Evolutionary conservation across 768 basidiomycete genomes (phyloP).

Genomic region (Mycena capillaripes): DNA sequence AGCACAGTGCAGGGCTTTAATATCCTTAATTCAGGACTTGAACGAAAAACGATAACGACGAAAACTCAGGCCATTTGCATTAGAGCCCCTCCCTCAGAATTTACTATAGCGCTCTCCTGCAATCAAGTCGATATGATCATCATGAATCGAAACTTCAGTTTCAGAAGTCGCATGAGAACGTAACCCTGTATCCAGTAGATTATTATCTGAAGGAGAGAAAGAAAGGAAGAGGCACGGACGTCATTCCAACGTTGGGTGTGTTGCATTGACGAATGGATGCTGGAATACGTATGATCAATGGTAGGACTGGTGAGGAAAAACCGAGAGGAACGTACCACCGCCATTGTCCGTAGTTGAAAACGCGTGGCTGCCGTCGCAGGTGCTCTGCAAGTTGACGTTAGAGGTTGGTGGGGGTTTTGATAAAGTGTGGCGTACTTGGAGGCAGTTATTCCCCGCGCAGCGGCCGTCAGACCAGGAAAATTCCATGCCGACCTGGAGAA

Average conservation of each 20-base stretch:
- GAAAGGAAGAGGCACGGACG: neutral
- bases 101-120: neutral
- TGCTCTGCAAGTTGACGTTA: neutral
- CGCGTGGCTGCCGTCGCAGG: neutral
- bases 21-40: neutral
- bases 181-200: neutral
- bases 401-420: neutral
- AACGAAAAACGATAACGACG: neutral
- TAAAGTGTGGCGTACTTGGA: neutral
- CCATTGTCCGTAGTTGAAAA: neutral
- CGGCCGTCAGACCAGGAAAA: neutral
- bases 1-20: neutral
- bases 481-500: neutral
- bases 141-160: neutral
- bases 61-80: neutral
- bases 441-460: neutral
- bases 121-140: neutral
- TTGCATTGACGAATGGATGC: conserved; percentile 1
- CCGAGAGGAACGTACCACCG: neutral
- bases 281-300: neutral
- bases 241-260: neutral
- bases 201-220: neutral
- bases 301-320: neutral
- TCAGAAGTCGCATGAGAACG: neutral
- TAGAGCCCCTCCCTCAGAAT: neutral